These are phyloP conservation scores for Claviceps capensis DNA, from an alignment of 2,329 filamentous ascomycete species.

Conservation along the genomic window DNA sequence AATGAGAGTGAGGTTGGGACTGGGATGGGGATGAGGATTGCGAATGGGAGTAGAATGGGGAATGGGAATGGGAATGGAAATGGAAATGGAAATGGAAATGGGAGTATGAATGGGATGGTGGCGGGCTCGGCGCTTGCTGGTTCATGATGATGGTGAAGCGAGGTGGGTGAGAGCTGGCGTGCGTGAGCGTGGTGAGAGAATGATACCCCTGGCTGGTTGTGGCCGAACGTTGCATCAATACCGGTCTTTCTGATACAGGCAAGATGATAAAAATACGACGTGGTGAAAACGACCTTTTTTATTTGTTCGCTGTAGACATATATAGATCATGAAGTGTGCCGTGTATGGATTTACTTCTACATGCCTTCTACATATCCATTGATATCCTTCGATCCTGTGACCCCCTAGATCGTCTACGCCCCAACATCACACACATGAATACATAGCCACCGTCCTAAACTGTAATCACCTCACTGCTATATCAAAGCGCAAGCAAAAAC, in stretches of 20 bases:
- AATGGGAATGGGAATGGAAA: too few species aligned
- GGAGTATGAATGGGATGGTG: not conserved
- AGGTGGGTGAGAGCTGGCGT: not conserved
- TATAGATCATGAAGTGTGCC: not conserved
- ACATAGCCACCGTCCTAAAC: not conserved
- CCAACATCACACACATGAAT: not conserved
- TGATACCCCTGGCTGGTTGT: slow-evolving; percentile 1
- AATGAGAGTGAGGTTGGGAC: not conserved
- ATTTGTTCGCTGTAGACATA: not conserved
- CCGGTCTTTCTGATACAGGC: not conserved
- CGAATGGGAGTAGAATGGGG: too few species aligned
- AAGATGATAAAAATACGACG: not conserved
- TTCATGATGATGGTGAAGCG: not conserved
- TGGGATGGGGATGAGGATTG: not conserved
- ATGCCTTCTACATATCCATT: not conserved
- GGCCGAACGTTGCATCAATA: not conserved
- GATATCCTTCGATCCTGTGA: not conserved
- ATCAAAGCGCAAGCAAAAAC: not conserved
- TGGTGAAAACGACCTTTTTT: not conserved
- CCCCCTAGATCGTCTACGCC: not conserved
- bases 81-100: not conserved
- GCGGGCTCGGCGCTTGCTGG: not conserved
- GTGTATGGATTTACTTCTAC: slow-evolving; percentile 1
- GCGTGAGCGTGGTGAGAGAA: not conserved
- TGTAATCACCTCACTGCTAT: not conserved